A percentile compares a stretch with the other conserved stretches of the same genome.
Evolutionary conservation across 805 yeast genomes (phyloP).

Genomic region (Saturnispora diversa): DNA sequence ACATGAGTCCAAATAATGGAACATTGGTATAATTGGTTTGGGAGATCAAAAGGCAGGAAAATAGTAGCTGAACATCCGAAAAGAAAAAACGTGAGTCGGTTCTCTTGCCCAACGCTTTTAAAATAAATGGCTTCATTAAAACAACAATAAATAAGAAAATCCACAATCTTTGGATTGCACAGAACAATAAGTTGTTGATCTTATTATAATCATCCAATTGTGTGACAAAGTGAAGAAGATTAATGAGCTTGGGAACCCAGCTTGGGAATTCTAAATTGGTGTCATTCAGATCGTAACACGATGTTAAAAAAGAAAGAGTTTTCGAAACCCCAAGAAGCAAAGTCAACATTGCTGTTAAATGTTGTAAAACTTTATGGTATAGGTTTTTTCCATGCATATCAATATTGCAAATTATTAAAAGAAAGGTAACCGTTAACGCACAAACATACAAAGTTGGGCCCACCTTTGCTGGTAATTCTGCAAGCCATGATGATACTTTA

Average conservation of each 20-base stretch:
- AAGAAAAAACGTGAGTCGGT: conserved; percentile 23
- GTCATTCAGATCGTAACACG: conserved; percentile 22
- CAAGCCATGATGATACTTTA: conserved; percentile 41
- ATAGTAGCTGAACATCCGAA: conserved; percentile 33
- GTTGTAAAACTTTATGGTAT: conserved; percentile 4
- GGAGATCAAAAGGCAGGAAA: conserved; percentile 40
- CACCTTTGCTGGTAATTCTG: conserved; percentile 14
- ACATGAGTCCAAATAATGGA: conserved; percentile 37
- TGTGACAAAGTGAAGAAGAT: conserved; percentile 29
- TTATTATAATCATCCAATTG: conserved; percentile 26
- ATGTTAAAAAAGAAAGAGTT: conserved; percentile 23
- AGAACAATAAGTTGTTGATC: conserved; percentile 19
- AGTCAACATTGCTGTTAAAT: conserved; percentile 33
- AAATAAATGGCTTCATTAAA: conserved; percentile 17
- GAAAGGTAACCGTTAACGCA: conserved; percentile 17
- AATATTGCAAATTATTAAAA: conserved; percentile 13
- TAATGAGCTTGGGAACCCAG: conserved; percentile 20
- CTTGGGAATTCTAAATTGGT: conserved; percentile 15
- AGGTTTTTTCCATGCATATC: not conserved
- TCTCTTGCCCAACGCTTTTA: not conserved
- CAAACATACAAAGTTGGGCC: conserved; percentile 21
- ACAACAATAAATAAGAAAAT: conserved; percentile 11
- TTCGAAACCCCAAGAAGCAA: conserved; percentile 23
- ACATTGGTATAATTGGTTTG: conserved; percentile 49
- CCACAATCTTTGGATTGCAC: conserved; percentile 22